A percentile compares a stretch with the other conserved stretches of the same genome.
These are phyloP conservation scores for Aspergillus transmontanensis DNA, from an alignment of 2,329 filamentous ascomycete species.

Conservation along the genomic window DNA sequence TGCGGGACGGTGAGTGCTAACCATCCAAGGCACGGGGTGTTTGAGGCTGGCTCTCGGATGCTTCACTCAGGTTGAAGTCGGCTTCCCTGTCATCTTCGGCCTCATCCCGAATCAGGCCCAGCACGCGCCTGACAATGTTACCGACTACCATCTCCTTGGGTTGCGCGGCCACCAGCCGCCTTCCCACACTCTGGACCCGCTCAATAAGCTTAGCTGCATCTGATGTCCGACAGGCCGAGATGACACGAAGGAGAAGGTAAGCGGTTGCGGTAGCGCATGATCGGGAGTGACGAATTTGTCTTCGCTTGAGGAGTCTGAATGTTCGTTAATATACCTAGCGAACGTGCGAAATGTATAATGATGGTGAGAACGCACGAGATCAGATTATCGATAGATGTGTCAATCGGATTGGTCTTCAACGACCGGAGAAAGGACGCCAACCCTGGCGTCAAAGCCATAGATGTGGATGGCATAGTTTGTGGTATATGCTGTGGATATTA, in stretches of 20 bases:
- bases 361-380: slow-evolving; percentile 65
- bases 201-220: slow-evolving; percentile 78
- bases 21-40: slow-evolving; percentile 43
- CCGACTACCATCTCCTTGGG: slow-evolving; percentile 90
- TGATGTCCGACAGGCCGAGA: slow-evolving; percentile 76
- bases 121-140: slow-evolving; percentile 87
- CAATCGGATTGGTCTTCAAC: slow-evolving; percentile 73
- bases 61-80: slow-evolving; percentile 62
- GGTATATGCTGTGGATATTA: background rate
- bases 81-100: slow-evolving; percentile 76
- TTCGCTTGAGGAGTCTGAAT: slow-evolving; percentile 77
- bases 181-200: slow-evolving; percentile 77
- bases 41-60: slow-evolving; percentile 55
- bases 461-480: slow-evolving; percentile 60
- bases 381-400: slow-evolving; percentile 80
- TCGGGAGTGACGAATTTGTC: slow-evolving; percentile 85
- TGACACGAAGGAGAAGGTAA: slow-evolving; percentile 82
- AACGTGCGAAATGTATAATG: background rate
- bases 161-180: slow-evolving; percentile 77
- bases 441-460: slow-evolving; percentile 66
- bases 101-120: slow-evolving; percentile 90
- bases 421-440: slow-evolving; percentile 78
- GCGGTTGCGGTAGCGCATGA: slow-evolving; percentile 90
- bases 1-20: slow-evolving; percentile 20
- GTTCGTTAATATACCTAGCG: slow-evolving; percentile 19